phyloP scores from a whole-genome alignment of 257 asterid species.

The Leonotis leonurus region DNA sequence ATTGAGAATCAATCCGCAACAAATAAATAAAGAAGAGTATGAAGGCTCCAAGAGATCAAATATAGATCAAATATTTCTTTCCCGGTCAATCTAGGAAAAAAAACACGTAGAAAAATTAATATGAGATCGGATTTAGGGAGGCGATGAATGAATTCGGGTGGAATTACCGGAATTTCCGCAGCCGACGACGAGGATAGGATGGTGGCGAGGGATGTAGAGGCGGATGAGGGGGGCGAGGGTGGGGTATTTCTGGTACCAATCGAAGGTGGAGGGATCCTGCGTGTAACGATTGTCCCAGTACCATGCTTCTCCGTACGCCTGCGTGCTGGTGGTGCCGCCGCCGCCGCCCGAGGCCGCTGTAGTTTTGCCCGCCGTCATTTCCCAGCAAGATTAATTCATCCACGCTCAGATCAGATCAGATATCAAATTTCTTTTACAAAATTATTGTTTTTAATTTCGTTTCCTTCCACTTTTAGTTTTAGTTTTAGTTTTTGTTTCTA shows the following conservation, averaged over 20 bases:
- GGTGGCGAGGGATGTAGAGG: slow-evolving; percentile 47
- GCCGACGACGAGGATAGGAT: slow-evolving; percentile 58
- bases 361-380: slow-evolving; percentile 26
- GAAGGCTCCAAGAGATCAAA: too few relatives aligned
- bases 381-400: background rate
- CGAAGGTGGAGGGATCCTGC: slow-evolving; percentile 47
- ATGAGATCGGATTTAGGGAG: background rate
- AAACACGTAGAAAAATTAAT: background rate
- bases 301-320: slow-evolving; percentile 72
- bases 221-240: slow-evolving; percentile 59
- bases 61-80: too few relatives aligned
- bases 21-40: too few relatives aligned
- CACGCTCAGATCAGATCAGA: background rate
- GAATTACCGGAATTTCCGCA: slow-evolving; percentile 64
- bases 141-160: background rate
- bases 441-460: too few relatives aligned
- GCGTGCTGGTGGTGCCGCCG: slow-evolving; percentile 23
- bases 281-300: slow-evolving; percentile 77
- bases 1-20: too few relatives aligned
- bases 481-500: too few relatives aligned
- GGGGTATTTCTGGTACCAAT: slow-evolving; percentile 74
- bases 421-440: too few relatives aligned
- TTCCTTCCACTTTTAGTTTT: too few relatives aligned
- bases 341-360: slow-evolving; percentile 17
- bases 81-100: background rate